A percentile compares a stretch with the other conserved stretches of the same genome.
These are phyloP conservation scores for Schizosaccharomyces octosporus DNA, from an alignment of 805 yeast genomes.

Conservation along the genomic window DNA sequence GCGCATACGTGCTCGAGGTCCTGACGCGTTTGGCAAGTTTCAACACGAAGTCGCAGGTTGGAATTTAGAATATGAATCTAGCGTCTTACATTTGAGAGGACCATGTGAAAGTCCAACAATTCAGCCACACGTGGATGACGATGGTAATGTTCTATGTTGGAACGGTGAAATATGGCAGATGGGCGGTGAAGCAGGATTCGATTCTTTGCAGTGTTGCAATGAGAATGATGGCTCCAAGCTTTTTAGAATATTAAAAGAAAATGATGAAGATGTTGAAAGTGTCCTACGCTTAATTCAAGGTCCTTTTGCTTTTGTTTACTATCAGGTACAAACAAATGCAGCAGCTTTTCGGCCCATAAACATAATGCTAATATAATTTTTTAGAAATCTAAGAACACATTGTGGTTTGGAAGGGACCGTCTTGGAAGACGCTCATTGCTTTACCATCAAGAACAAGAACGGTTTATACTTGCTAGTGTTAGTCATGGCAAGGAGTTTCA, in stretches of 20 bases:
- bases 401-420: constrained; percentile 65
- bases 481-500: constrained; percentile 4
- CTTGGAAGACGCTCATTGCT: constrained; percentile 58
- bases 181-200: background rate
- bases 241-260: constrained; percentile 14
- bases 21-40: constrained; percentile 9
- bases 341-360: too few species aligned
- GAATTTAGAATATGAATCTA: constrained; percentile 21
- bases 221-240: constrained; percentile 43
- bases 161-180: constrained; percentile 76
- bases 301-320: constrained; percentile 48
- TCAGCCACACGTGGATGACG: constrained; percentile 33
- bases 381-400: constrained; percentile 5
- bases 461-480: constrained; percentile 6
- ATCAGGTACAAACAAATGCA: constrained; percentile 12
- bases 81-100: constrained; percentile 51
- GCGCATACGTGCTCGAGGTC: constrained; percentile 11
- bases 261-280: constrained; percentile 14
- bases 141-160: constrained; percentile 33
- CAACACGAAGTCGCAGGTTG: background rate
- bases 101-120: constrained; percentile 35
- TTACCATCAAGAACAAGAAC: constrained; percentile 3
- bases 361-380: too few species aligned
- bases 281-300: constrained; percentile 34
- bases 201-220: background rate